Evolutionary conservation across 495 filamentous ascomycete species (phyloP).

Genomic region (Chaetomium cochliodes): DNA sequence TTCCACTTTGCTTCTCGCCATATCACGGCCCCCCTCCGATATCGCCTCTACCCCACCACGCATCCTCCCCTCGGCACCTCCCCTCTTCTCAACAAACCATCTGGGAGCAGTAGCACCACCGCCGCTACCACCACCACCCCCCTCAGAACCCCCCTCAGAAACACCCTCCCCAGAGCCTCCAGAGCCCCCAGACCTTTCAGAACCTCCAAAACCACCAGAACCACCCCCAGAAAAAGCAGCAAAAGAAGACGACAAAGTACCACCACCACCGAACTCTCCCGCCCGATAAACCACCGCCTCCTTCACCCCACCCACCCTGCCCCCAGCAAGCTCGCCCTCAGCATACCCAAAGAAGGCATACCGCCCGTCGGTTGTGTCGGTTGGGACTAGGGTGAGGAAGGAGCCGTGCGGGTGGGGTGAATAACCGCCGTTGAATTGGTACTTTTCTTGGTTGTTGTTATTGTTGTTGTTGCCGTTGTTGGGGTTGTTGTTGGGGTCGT

Average conservation of each 20-base stretch:
- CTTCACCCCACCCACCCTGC: background rate
- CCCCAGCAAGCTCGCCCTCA: constrained; percentile 24
- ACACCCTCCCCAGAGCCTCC: background rate
- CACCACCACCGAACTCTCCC: background rate
- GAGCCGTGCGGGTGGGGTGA: background rate
- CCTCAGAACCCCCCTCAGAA: background rate
- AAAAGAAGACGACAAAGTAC: too few relatives aligned
- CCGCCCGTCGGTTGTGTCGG: constrained; percentile 9
- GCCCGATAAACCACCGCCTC: background rate
- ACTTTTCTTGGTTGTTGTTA: background rate
- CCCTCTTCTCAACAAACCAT: background rate
- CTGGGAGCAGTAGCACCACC: background rate
- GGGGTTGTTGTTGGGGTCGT: background rate
- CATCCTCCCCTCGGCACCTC: background rate
- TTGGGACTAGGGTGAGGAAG: constrained; percentile 32
- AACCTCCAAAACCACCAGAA: background rate
- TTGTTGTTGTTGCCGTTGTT: background rate
- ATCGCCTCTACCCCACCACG: background rate
- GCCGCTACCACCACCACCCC: background rate
- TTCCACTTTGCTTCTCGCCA: background rate
- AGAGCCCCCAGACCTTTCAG: too few relatives aligned
- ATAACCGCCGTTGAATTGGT: constrained; percentile 32
- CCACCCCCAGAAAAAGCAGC: too few relatives aligned
- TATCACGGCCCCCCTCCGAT: background rate
- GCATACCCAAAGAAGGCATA: constrained; percentile 33